A percentile compares a stretch with the other conserved stretches of the same genome.
Conservation (phyloP, 1,284 basidiomycete species). For the Gomphus sp. region DNA sequence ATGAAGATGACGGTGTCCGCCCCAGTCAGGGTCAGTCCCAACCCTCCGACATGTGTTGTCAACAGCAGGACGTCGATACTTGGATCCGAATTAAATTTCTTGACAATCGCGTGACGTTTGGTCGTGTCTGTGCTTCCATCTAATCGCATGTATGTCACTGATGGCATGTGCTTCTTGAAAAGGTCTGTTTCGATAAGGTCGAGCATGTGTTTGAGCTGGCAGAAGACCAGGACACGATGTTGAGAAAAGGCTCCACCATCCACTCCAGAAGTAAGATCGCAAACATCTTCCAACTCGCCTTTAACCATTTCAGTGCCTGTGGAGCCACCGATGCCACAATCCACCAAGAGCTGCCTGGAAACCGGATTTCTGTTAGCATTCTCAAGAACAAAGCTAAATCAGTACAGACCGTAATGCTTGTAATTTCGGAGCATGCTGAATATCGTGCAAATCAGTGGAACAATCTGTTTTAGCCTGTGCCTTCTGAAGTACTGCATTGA, state of each 20-base stretch:
- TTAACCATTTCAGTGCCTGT: slow-evolving; percentile 42
- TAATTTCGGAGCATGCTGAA: slow-evolving; percentile 91
- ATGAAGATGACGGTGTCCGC: slow-evolving; percentile 99
- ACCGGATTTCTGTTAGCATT: not conserved
- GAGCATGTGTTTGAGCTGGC: slow-evolving; percentile 98
- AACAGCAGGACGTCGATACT: slow-evolving; percentile 95
- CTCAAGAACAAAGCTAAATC: not conserved
- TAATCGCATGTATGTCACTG: slow-evolving; percentile 95
- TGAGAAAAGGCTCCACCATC: slow-evolving; percentile 65
- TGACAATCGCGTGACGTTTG: slow-evolving; percentile 92
- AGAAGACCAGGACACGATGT: slow-evolving; percentile 97
- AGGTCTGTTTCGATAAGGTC: slow-evolving; percentile 95
- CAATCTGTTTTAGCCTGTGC: slow-evolving; percentile 26
- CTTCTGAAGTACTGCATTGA: slow-evolving; percentile 54
- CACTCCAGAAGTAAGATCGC: slow-evolving; percentile 33
- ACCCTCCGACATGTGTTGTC: slow-evolving; percentile 94
- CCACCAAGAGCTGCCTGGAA: slow-evolving; percentile 79
- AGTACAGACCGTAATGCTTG: slow-evolving; percentile 72
- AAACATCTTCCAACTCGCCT: slow-evolving; percentile 50
- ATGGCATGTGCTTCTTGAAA: slow-evolving; percentile 89
- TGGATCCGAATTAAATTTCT: slow-evolving; percentile 97
- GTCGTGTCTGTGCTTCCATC: slow-evolving; percentile 86
- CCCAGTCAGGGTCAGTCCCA: slow-evolving; percentile 94
- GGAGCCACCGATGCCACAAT: slow-evolving; percentile 85
- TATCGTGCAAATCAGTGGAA: slow-evolving; percentile 51